Percentiles rank a stretch among this genome's conserved stretches.
These are phyloP conservation scores for Chamaecyparis obtusa DNA, from an alignment of 75 land plant species.

Conservation along the genomic window DNA sequence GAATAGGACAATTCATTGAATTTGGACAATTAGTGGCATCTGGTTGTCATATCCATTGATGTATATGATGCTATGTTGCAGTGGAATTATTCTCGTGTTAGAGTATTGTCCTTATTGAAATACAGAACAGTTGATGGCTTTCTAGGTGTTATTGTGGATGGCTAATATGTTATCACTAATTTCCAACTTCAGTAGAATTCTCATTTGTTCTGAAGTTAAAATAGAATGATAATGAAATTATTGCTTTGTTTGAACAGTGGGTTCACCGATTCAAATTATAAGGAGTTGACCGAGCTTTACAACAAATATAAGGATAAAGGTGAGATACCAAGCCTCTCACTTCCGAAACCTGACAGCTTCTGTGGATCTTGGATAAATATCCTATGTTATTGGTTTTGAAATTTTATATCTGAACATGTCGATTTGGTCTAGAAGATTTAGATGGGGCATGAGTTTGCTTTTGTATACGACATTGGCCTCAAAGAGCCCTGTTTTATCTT, in stretches of 20 bases:
- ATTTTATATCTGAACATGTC: not conserved
- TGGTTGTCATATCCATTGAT: not conserved
- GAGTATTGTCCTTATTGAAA: not conserved
- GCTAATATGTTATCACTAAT: not conserved
- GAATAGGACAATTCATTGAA: not conserved
- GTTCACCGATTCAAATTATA: conserved; percentile 51
- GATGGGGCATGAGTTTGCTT: not conserved
- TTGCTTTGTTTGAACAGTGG: conserved; percentile 39
- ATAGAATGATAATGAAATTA: not conserved
- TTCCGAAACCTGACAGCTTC: not conserved
- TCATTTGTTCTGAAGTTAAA: not conserved
- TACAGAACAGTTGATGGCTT: not conserved
- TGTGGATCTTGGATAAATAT: not conserved
- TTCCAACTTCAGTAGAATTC: not conserved
- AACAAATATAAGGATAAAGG: conserved; percentile 70
- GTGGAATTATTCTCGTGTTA: not conserved
- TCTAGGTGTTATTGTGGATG: not conserved
- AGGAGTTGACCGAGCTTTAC: conserved; percentile 60
- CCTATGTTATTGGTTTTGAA: conserved; percentile 1
- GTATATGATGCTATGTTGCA: not conserved
- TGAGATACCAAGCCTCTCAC: conserved; percentile 7
- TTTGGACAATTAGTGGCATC: not conserved
- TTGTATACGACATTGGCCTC: not conserved
- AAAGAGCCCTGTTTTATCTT: not conserved
- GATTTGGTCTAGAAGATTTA: too few species aligned